Conservation (phyloP, 495 filamentous ascomycete species). For the Aspergillus funiculosus region DNA sequence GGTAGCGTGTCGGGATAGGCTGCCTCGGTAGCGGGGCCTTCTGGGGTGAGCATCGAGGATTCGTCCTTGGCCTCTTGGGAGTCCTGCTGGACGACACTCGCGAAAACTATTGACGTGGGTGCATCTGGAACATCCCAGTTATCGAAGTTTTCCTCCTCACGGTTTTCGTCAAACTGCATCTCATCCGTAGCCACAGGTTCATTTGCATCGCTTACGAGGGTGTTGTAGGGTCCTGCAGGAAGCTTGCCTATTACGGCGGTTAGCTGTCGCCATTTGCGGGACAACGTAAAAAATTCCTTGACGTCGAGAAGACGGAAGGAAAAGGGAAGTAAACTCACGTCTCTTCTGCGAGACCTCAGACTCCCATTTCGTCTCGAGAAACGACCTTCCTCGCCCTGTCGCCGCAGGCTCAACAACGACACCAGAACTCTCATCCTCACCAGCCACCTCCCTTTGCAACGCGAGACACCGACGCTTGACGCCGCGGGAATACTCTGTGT, state of each 20-base stretch:
- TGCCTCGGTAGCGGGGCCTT: constrained; percentile 9
- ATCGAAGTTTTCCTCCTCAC: constrained; percentile 8
- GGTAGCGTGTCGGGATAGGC: constrained; percentile 23
- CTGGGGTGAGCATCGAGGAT: constrained; percentile 14
- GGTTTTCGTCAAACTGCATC: constrained; percentile 1
- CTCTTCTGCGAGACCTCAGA: constrained; percentile 28
- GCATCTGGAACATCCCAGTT: constrained; percentile 12
- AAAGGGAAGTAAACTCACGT: constrained; percentile 33
- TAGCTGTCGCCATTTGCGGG: not conserved
- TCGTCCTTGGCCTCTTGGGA: constrained; percentile 12
- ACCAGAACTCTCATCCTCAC: not conserved
- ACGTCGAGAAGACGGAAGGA: not conserved
- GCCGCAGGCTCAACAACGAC: not conserved
- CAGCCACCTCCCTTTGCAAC: constrained; percentile 2
- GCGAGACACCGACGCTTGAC: constrained; percentile 44
- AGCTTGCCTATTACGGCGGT: constrained; percentile 33
- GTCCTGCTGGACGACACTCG: constrained; percentile 10
- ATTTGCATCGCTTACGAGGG: constrained; percentile 11
- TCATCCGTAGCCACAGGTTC: constrained; percentile 15
- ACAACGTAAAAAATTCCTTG: not conserved
- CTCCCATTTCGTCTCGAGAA: constrained; percentile 41
- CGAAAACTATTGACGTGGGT: constrained; percentile 21
- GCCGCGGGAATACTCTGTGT: constrained; percentile 31
- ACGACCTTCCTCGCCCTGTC: constrained; percentile 26
- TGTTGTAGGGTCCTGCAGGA: constrained; percentile 27